Conservation (phyloP, 2,329 filamentous ascomycete species). For the Huntiella moniliformis region DNA sequence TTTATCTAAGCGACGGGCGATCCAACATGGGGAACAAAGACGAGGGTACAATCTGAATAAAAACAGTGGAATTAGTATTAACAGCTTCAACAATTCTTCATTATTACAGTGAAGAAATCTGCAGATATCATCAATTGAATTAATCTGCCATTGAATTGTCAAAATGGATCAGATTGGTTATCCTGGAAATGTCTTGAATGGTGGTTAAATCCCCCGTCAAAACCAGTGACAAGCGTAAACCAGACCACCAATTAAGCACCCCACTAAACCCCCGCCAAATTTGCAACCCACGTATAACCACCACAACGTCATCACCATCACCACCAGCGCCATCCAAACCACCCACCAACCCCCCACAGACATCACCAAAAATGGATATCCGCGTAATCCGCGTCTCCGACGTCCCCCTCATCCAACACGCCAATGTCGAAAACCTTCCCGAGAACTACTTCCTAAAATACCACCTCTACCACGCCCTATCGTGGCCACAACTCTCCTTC, state of each 20-base stretch:
- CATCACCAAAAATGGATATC: conserved; percentile 52
- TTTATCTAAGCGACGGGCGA: too few relatives aligned
- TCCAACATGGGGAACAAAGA: too few relatives aligned
- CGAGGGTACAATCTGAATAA: too few relatives aligned
- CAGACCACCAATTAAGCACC: neutral
- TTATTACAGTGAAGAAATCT: too few relatives aligned
- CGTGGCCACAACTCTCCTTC: conserved; percentile 93
- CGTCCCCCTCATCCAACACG: conserved; percentile 85
- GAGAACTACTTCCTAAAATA: conserved; percentile 99
- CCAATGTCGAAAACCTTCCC: conserved; percentile 95
- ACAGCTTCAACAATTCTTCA: too few relatives aligned
- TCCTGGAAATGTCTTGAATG: too few relatives aligned
- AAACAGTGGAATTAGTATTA: too few relatives aligned
- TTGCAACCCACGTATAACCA: neutral
- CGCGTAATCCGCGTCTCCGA: conserved; percentile 66
- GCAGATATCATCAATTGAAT: too few relatives aligned
- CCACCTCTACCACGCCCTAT: conserved; percentile 96
- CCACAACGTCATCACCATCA: conserved; percentile 4
- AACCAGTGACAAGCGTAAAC: too few relatives aligned
- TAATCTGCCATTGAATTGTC: too few relatives aligned
- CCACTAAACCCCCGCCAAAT: neutral
- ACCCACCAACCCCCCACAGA: neutral
- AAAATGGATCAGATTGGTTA: too few relatives aligned
- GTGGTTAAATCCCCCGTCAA: too few relatives aligned
- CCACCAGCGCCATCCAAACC: neutral